A percentile compares a stretch with the other conserved stretches of the same genome.
phyloP scores from a whole-genome alignment of 2,329 filamentous ascomycete genomes.

The Sporothrix inflata region DNA sequence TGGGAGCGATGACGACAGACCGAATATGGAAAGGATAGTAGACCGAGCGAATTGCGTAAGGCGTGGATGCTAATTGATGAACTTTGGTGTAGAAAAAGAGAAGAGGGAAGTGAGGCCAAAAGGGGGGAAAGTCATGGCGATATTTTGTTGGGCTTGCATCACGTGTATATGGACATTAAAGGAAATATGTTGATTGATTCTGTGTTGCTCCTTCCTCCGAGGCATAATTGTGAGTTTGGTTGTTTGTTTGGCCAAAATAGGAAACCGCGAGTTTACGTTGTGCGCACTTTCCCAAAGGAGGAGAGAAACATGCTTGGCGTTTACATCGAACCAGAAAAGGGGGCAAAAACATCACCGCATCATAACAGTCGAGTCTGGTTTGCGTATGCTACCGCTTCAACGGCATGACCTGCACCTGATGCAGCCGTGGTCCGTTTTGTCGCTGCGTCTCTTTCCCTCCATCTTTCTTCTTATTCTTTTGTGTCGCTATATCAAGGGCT shows the following conservation, averaged over 20 bases:
- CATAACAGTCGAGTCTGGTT: background rate
- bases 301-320: conserved; percentile 10
- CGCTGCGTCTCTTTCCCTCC: background rate
- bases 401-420: background rate
- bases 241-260: background rate
- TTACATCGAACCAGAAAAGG: conserved; percentile 4
- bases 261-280: background rate
- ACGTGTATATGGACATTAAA: background rate
- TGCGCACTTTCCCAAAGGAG: background rate
- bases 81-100: background rate
- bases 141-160: background rate
- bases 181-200: background rate
- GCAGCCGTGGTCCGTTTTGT: background rate
- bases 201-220: conserved; percentile 7
- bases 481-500: background rate
- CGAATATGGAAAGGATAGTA: background rate
- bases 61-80: background rate
- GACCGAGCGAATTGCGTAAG: background rate
- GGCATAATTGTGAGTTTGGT: background rate
- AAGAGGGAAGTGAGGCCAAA: background rate
- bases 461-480: background rate
- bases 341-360: background rate
- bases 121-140: background rate
- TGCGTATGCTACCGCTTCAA: background rate
- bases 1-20: conserved; percentile 9